A percentile compares a stretch with the other conserved stretches of the same genome.
These are phyloP conservation scores for Rhinocladiella similis DNA, from an alignment of 2,329 filamentous ascomycete species.

Conservation along the genomic window DNA sequence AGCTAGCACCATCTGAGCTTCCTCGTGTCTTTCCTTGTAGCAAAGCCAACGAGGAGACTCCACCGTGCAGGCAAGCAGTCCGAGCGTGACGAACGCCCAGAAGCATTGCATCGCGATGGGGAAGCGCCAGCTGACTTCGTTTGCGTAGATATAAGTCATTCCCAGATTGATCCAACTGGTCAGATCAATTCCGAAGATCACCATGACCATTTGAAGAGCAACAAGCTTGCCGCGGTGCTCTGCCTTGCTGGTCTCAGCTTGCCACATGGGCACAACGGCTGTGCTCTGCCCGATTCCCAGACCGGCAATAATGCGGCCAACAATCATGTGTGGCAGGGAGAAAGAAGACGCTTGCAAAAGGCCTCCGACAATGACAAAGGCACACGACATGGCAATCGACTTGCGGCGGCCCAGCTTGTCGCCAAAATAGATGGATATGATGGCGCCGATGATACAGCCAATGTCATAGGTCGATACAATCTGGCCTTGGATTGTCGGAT, in stretches of 20 bases:
- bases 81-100: slow-evolving; percentile 43
- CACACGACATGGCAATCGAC: slow-evolving; percentile 43
- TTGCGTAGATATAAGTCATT: slow-evolving; percentile 35
- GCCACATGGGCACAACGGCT: slow-evolving; percentile 44
- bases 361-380: slow-evolving; percentile 45
- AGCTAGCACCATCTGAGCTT: too few relatives aligned
- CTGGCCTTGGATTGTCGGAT: slow-evolving; percentile 46
- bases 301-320: slow-evolving; percentile 47
- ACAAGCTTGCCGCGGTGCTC: slow-evolving; percentile 41
- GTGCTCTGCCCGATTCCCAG: slow-evolving; percentile 38
- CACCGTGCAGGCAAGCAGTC: slow-evolving; percentile 37
- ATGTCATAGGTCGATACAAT: slow-evolving; percentile 56
- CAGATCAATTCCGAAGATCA: slow-evolving; percentile 18
- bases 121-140: slow-evolving; percentile 53
- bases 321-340: slow-evolving; percentile 45
- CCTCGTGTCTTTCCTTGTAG: neutral
- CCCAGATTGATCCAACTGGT: slow-evolving; percentile 18
- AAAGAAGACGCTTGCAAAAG: slow-evolving; percentile 44
- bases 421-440: slow-evolving; percentile 31
- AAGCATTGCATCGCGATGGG: slow-evolving; percentile 59
- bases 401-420: slow-evolving; percentile 46
- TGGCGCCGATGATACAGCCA: slow-evolving; percentile 34
- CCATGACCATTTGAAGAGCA: slow-evolving; percentile 29
- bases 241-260: slow-evolving; percentile 45
- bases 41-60: slow-evolving; percentile 46